Base-by-base conservation (phyloP, 108 stramenopile genomes). In the Cyclotella baltica region DNA sequence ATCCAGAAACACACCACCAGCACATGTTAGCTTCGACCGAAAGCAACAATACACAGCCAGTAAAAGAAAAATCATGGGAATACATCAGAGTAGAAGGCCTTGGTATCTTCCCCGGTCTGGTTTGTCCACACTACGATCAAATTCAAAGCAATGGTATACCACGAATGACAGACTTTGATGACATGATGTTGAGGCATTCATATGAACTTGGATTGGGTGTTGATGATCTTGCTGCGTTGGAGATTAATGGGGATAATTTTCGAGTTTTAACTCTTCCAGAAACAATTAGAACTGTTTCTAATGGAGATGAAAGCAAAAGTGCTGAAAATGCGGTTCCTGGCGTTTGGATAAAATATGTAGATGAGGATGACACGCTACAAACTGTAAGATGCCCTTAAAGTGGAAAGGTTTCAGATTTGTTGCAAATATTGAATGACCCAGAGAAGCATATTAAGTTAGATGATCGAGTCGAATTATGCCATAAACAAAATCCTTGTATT, bases 211-310 rank as follows among this genome's bases (percentile, higher is more conserved):
- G 91, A 0, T 85, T 96, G 50, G 89, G 92, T 1, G 94, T 96
- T 53, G 96, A 96, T 83, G 87, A 96, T 61, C 78, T 70, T 59
- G 91, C 93, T 3, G 96, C 93, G 9, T 78, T 96, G 15, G 91
- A 91, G 53, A 84, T 96, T 0, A 83, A 90, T 30, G 90, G 85
- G 15, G 83, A 80, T 9, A 53, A 74, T 31, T 83, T 83, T 43
- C 63, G 80, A 23, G 73, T 88, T 0, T 37, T 88, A 0, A 65
- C 76, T 11, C 53, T 87, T 38, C 77, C 77, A 3, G 84, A 74
- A 16, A 70, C 62, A 50, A 23, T 19, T 1, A 86, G 88, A 30
- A 82, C 83, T 19, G 76, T 87, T 22, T 48, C 76, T 50, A 23
- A 71, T n/a, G 74, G 20, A n/a, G 85, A 77, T 20, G 56, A 28